phyloP scores from a whole-genome alignment of 306 rosid species.

The Malus sieversii region DNA sequence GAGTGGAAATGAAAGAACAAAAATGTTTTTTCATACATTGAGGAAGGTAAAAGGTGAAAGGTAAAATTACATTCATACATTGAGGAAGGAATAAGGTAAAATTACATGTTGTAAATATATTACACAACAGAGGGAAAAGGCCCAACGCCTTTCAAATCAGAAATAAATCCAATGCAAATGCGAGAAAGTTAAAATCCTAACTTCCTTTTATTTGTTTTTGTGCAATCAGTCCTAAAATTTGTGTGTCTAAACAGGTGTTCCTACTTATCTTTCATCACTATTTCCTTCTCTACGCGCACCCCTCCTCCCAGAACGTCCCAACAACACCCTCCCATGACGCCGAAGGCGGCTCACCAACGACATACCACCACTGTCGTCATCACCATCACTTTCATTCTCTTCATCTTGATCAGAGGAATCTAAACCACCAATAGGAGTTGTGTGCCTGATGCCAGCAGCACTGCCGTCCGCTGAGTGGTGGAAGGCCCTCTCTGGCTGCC shows the following conservation, averaged over 20 bases:
- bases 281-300: constrained; percentile 58
- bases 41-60: not conserved
- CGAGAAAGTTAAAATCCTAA: constrained; percentile 38
- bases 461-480: constrained; percentile 36
- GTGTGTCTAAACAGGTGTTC: constrained; percentile 18
- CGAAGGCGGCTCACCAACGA: constrained; percentile 73
- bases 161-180: constrained; percentile 34
- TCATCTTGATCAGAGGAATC: constrained; percentile 52
- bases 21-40: not conserved
- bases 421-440: constrained; percentile 32
- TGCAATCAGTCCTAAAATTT: constrained; percentile 36
- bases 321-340: constrained; percentile 52
- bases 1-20: too few species aligned
- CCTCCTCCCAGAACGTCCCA: constrained; percentile 80
- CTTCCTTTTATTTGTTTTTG: constrained; percentile 21
- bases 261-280: constrained; percentile 16
- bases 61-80: not conserved
- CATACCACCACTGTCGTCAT: constrained; percentile 34
- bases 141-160: not conserved
- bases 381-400: constrained; percentile 20
- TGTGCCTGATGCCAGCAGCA: constrained; percentile 19
- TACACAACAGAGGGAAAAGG: constrained; percentile 19
- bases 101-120: constrained; percentile 22
- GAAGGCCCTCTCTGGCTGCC: constrained; percentile 46
- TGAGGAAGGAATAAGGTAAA: constrained; percentile 35